Conservation (phyloP, 768 basidiomycete species). For the Amanita pallidorosea region DNA sequence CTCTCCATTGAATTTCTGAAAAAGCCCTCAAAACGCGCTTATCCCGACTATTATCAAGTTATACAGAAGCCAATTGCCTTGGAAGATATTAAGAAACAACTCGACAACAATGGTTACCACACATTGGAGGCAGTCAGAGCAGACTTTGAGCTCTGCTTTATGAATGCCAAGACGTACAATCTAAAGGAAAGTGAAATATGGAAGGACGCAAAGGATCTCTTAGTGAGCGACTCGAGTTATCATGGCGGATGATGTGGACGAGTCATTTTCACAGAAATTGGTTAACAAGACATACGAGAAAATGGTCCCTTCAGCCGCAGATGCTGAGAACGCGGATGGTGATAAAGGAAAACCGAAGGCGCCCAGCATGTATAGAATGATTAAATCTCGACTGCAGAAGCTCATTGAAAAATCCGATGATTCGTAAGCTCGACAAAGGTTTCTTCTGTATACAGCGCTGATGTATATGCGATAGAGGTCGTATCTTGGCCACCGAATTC, state of each 20-base stretch:
- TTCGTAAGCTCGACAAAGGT: conserved; percentile 32
- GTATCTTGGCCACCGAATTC: conserved; percentile 61
- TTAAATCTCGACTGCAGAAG: conserved; percentile 64
- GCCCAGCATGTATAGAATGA: conserved; percentile 53
- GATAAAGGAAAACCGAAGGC: conserved; percentile 42
- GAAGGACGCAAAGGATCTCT: conserved; percentile 70
- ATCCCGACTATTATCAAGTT: conserved; percentile 78
- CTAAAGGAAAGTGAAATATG: conserved; percentile 70
- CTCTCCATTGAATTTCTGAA: conserved; percentile 58
- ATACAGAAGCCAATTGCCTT: conserved; percentile 80
- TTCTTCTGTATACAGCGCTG: background rate
- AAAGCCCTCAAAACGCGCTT: conserved; percentile 59
- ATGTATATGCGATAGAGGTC: conserved; percentile 37
- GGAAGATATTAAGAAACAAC: conserved; percentile 77
- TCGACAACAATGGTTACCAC: conserved; percentile 49
- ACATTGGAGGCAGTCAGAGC: conserved; percentile 56
- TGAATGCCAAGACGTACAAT: conserved; percentile 78
- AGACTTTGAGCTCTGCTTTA: conserved; percentile 71
- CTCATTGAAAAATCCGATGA: conserved; percentile 64
- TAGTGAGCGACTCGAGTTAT: conserved; percentile 35
- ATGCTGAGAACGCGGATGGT: conserved; percentile 28
- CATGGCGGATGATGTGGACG: background rate
- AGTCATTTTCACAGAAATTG: conserved; percentile 27
- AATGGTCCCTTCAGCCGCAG: conserved; percentile 30
- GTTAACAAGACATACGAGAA: conserved; percentile 37